phyloP scores from a whole-genome alignment of 352 stramenopile species.

The Phytophthora brassicae region DNA sequence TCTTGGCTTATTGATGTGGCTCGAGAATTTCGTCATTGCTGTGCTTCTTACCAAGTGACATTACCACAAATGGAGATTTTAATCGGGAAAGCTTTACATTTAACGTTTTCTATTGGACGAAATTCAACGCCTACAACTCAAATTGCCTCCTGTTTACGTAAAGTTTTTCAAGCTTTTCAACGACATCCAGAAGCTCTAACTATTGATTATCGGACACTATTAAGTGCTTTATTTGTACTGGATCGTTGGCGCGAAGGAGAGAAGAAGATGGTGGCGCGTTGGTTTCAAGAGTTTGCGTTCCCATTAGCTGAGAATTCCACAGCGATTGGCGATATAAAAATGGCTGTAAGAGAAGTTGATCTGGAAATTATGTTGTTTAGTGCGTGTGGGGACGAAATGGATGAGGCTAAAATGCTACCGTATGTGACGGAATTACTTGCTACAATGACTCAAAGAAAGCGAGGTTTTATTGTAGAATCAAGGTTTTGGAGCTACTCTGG shows the following conservation, averaged over 20 bases:
- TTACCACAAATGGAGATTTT: conserved; percentile 47
- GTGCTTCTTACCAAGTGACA: conserved; percentile 29
- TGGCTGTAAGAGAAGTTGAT: conserved; percentile 31
- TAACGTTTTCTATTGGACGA: conserved; percentile 8
- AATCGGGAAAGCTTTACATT: conserved; percentile 30
- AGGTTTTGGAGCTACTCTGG: conserved; percentile 21
- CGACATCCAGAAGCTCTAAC: conserved; percentile 18
- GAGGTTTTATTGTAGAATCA: conserved; percentile 19
- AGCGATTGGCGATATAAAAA: conserved; percentile 22
- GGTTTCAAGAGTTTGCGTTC: conserved; percentile 58
- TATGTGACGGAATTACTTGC: conserved; percentile 32
- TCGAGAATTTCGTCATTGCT: conserved; percentile 30
- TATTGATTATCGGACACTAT: conserved; percentile 49
- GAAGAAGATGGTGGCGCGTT: conserved; percentile 44
- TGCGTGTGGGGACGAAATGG: conserved; percentile 36
- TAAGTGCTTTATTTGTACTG: conserved; percentile 50
- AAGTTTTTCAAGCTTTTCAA: conserved; percentile 42
- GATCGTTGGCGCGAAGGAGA: conserved; percentile 54
- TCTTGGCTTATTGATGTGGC: conserved; percentile 40
- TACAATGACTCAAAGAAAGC: conserved; percentile 6
- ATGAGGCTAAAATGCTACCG: conserved; percentile 41
- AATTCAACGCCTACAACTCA: not conserved
- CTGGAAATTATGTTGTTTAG: conserved; percentile 34
- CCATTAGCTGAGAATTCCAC: conserved; percentile 18
- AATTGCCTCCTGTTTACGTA: conserved; percentile 23